Base-by-base conservation (phyloP, 2,329 filamentous ascomycete genomes). In the Pseudopithomyces maydicus region DNA sequence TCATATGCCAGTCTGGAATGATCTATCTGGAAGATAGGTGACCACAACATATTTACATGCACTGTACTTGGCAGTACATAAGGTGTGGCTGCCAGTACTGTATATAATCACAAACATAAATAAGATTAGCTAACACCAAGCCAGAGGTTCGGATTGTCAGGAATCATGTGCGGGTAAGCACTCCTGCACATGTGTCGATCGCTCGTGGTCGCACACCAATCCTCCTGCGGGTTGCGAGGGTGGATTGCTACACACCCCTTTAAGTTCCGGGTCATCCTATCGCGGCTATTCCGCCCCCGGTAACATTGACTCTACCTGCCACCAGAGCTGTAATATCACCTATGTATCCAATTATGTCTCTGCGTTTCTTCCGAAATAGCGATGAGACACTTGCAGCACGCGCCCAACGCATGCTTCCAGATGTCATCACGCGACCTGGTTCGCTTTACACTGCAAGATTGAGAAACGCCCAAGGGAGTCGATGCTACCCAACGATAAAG, bases 401-500 rank as follows among this genome's bases (percentile, higher is more conserved):
- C 52, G 26, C 26, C 26, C 26, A 8, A 17, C 51, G 52, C 41
- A 26, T 58, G 12, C 35, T 46, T 43, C 15, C 45, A n/a, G n/a
- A n/a, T n/a, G n/a, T n/a, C n/a, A n/a, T 39, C 56, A 57, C 32
- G n/a, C 50, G 20, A 52, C 58, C n/a, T 12, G 19, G 20, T 12
- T 56, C 14, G 29, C 46, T 11, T 45, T 50, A 39, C 23, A 52
- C 58, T 41, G 58, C 54, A 20, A 55, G 58, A 22, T 47, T 33
- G 7, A 56, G 56, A 50, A 49, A 38, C 35, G 46, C 51, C 41
- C 39, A 42, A 22, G 39, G 5, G 47, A 59, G 48, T 49, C 44
- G 38, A 57, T 61, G 56, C 54, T 52, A 66, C 55, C 19, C 55
- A 61, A 58, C 54, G 23, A 23, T 47, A 17, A 42, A 7, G 36